A percentile compares a stretch with the other conserved stretches of the same genome.
Conservation (phyloP, 2,329 filamentous ascomycete species). For the Bipolaris oryzae region DNA sequence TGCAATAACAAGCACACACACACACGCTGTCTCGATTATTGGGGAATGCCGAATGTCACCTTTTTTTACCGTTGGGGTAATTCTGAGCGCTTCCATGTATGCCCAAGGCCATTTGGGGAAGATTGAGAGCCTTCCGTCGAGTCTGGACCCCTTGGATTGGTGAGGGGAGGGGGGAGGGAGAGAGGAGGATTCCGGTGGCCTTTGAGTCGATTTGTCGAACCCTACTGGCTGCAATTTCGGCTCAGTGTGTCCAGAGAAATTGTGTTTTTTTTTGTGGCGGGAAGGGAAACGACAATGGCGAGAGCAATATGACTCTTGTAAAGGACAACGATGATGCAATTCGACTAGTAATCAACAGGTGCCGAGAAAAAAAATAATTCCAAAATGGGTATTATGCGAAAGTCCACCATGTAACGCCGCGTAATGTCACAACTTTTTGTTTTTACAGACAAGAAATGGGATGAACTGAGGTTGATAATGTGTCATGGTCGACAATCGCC, state of each 20-base stretch:
- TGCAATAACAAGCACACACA: conserved; percentile 9
- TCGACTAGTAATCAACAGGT: conserved; percentile 28
- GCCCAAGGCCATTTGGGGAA: neutral
- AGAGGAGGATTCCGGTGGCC: neutral
- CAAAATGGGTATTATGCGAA: conserved; percentile 44
- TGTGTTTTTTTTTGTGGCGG: conserved; percentile 1
- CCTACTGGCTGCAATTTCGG: conserved; percentile 12
- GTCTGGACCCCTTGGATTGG: neutral
- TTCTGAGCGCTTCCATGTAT: neutral
- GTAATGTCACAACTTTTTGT: conserved; percentile 25
- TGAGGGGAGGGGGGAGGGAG: too few species aligned
- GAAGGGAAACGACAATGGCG: conserved; percentile 1
- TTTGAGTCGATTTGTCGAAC: neutral
- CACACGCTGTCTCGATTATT: conserved; percentile 8
- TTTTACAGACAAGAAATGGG: conserved; percentile 11
- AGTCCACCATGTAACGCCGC: conserved; percentile 41
- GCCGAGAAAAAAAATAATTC: conserved; percentile 18
- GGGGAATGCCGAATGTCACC: neutral
- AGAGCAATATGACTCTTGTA: conserved; percentile 13
- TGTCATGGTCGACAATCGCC: conserved; percentile 42
- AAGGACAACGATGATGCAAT: conserved; percentile 32
- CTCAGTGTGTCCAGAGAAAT: conserved; percentile 15
- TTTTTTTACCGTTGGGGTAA: neutral
- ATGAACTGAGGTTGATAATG: neutral
- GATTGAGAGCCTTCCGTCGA: neutral